Conservation (phyloP, 768 basidiomycete genomes). For the Boletales sp. region DNA sequence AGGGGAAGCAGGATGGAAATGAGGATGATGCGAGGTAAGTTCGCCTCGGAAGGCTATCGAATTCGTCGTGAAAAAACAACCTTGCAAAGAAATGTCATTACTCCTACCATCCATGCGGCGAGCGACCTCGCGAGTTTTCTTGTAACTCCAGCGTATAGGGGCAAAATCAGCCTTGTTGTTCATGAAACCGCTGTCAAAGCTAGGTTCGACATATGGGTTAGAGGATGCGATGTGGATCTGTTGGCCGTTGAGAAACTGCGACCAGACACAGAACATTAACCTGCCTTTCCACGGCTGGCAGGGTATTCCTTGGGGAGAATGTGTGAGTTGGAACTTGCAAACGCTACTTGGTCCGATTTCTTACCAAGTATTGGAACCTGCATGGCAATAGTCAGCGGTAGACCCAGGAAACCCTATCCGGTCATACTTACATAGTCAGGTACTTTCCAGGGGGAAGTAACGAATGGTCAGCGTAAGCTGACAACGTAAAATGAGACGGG, state of each 20-base stretch:
- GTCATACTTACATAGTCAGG: constrained; percentile 51
- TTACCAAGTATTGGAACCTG: constrained; percentile 56
- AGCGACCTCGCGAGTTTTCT: constrained; percentile 70
- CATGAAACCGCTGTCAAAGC: constrained; percentile 76
- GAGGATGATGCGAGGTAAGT: constrained; percentile 68
- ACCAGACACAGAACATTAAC: not conserved
- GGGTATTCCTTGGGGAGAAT: constrained; percentile 53
- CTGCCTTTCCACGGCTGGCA: constrained; percentile 65
- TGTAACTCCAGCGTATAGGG: constrained; percentile 74
- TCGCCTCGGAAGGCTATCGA: constrained; percentile 63
- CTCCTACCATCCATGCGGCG: constrained; percentile 63
- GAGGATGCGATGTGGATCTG: constrained; percentile 61
- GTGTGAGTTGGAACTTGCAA: not conserved
- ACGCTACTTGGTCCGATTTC: not conserved
- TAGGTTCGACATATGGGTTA: constrained; percentile 60
- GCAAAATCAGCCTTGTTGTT: constrained; percentile 75
- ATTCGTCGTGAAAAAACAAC: not conserved
- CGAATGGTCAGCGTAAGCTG: constrained; percentile 67
- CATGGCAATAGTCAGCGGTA: not conserved
- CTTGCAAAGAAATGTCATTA: not conserved
- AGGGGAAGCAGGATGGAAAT: constrained; percentile 66
- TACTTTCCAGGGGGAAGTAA: constrained; percentile 70
- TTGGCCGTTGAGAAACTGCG: not conserved
- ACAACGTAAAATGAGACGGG: not conserved
- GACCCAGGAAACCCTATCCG: constrained; percentile 13